A percentile compares a stretch with the other conserved stretches of the same genome.
Evolutionary conservation across 108 stramenopile genomes (phyloP).

Genomic region (Cyclotella choctawhatcheeana): DNA sequence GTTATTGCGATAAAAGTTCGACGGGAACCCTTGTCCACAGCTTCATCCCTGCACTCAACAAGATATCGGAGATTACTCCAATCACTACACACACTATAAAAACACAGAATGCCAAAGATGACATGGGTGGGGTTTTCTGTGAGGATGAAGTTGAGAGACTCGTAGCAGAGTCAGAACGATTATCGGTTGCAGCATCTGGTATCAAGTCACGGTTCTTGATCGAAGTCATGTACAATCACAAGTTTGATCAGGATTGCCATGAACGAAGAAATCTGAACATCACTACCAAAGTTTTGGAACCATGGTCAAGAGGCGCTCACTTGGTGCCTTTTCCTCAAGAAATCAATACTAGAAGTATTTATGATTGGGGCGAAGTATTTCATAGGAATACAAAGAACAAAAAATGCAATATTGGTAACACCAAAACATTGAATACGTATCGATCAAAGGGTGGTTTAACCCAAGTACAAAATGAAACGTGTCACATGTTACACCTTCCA

Average conservation of each 20-base stretch:
- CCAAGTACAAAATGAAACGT: not conserved
- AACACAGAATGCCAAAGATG: not conserved
- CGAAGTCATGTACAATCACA: not conserved
- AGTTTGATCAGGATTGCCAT: not conserved
- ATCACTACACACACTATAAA: not conserved
- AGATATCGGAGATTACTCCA: not conserved
- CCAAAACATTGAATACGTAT: not conserved
- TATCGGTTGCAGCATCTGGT: not conserved
- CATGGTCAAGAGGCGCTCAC: not conserved
- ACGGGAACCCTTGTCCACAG: not conserved
- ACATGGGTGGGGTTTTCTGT: not conserved
- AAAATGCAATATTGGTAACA: not conserved
- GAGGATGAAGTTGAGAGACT: slow-evolving; percentile 11
- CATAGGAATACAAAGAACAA: not conserved
- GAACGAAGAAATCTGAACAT: not conserved
- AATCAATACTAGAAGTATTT: not conserved
- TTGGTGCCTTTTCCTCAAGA: not conserved
- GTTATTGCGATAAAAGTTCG: not conserved
- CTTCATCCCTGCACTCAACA: not conserved
- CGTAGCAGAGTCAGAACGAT: not conserved
- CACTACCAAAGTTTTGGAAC: not conserved
- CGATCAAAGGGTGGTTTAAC: slow-evolving; percentile 13
- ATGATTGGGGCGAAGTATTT: slow-evolving; percentile 21
- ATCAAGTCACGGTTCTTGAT: no score
- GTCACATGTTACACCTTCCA: slow-evolving; percentile 9